Evolutionary conservation across 108 stramenopile species (phyloP), one percentile per base, ranked within the genome.

Genomic region (Bacterosira constricta): DNA sequence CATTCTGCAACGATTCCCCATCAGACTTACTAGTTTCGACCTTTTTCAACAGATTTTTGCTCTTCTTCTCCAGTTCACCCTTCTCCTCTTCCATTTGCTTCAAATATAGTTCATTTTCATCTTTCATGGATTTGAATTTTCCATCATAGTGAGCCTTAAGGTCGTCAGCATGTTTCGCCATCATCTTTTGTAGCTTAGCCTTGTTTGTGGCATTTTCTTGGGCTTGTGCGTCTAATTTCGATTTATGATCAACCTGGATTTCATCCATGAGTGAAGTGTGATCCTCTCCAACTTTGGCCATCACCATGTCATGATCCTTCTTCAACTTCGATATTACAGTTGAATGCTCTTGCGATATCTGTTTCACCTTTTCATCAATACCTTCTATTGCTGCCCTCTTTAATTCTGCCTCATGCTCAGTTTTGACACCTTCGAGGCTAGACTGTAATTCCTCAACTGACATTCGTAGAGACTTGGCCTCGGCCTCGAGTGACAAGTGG

Each of bases 141-240:
- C 61, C 63, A 32, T 79, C 78, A 18, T 88, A 82, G 39, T 81
- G 86, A 38, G 72, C 66, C 54, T 89, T 90, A 62, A 94, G 62
- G 11, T 91, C 86, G 47, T 91, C 90, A 0, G 82, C 85, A 66
- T 89, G 86, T 13, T 85, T 84, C n/a, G 84, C 90, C 81, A 90
- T 85, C 56, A 76, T 81, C 52, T 82, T 61, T 44, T 83, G 84
- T 3, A 92, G 72, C 42, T 88, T 75, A 9, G 82, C 77, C 54
- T 79, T 75, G 39, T 58, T 80, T 20, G 41, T 31, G 17, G 18
- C 59, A 54, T 71, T 81, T 50, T 88, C 88, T 53, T 86, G 49
- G 12, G 13, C 63, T 18, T 77, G 76, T 37, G 73, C 69, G 2
- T 60, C 67, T 6, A 65, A 8, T 30, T 47, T 70, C 3, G 49